phyloP scores from a whole-genome alignment of 1,139 yeast genomes.

The Pichia sp. region DNA sequence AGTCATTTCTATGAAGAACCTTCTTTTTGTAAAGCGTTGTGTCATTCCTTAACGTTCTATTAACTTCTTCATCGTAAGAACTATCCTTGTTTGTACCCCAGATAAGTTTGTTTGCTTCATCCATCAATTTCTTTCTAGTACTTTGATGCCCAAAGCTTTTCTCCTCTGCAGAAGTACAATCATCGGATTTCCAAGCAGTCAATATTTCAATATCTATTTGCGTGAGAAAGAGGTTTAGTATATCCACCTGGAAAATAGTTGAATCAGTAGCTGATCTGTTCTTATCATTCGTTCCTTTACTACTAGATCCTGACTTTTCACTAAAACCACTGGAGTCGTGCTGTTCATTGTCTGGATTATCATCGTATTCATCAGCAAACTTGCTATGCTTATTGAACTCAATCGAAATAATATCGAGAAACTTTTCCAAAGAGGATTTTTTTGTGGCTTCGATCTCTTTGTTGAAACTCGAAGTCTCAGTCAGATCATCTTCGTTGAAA shows the following conservation, averaged over 20 bases:
- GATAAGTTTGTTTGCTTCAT: conserved; percentile 1
- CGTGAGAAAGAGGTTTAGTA: conserved; percentile 9
- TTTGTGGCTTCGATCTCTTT: conserved; percentile 1
- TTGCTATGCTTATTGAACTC: conserved; percentile 11
- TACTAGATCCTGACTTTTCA: background rate
- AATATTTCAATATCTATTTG: conserved; percentile 9
- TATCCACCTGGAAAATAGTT: background rate
- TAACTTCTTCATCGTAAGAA: background rate
- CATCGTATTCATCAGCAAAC: background rate
- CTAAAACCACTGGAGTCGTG: background rate
- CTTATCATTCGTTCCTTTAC: background rate
- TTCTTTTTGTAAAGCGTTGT: conserved; percentile 6
- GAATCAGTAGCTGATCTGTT: background rate
- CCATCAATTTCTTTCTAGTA: conserved; percentile 2
- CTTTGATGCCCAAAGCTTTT: conserved; percentile 1
- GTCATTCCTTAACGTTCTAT: background rate
- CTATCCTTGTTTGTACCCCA: background rate
- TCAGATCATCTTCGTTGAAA: background rate
- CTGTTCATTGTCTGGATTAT: background rate
- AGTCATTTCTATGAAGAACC: conserved; percentile 1
- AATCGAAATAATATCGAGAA: conserved; percentile 9
- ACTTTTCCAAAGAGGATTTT: conserved; percentile 9
- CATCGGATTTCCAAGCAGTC: background rate
- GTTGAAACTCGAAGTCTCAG: background rate
- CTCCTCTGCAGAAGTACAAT: background rate